Evolutionary conservation across 1,139 yeast species (phyloP).

Genomic region (Meyerozyma athensensis): DNA sequence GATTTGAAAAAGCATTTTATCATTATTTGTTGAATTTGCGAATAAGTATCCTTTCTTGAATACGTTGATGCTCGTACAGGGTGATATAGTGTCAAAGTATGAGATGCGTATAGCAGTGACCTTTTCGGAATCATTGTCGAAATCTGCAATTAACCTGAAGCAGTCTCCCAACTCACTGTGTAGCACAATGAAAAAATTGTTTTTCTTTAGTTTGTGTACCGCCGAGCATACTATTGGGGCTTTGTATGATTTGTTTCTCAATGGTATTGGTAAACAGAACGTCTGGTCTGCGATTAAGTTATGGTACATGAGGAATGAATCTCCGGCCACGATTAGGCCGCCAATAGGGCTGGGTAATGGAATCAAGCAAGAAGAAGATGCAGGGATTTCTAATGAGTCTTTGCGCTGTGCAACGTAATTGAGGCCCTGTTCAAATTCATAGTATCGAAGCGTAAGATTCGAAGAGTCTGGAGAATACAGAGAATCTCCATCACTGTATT

Average conservation of each 20-base stretch:
- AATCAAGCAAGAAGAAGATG: conserved; percentile 26
- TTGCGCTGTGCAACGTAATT: conserved; percentile 60
- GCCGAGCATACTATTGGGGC: conserved; percentile 58
- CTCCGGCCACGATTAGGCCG: conserved; percentile 36
- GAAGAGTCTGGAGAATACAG: conserved; percentile 16
- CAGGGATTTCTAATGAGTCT: conserved; percentile 34
- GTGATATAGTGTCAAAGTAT: conserved; percentile 75
- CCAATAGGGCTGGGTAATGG: conserved; percentile 33
- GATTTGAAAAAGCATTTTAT: conserved; percentile 68
- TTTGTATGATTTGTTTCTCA: conserved; percentile 4
- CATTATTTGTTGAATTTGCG: conserved; percentile 59
- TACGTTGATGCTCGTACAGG: conserved; percentile 50
- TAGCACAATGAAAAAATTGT: conserved; percentile 61
- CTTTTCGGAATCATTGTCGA: conserved; percentile 30
- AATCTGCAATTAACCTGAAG: conserved; percentile 58
- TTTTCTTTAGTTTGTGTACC: conserved; percentile 57
- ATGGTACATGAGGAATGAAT: conserved; percentile 26
- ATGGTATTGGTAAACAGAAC: conserved; percentile 28
- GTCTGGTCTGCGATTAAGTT: conserved; percentile 10
- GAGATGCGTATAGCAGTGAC: conserved; percentile 32
- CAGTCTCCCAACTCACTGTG: conserved; percentile 75
- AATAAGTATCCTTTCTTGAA: conserved; percentile 74
- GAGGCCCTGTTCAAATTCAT: conserved; percentile 82
- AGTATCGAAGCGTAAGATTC: conserved; percentile 45
- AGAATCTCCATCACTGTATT: conserved; percentile 11